Percentiles rank a stretch among this genome's conserved stretches.
phyloP scores from a whole-genome alignment of 2,329 filamentous ascomycete genomes.

The Neofusicoccum laricinum region DNA sequence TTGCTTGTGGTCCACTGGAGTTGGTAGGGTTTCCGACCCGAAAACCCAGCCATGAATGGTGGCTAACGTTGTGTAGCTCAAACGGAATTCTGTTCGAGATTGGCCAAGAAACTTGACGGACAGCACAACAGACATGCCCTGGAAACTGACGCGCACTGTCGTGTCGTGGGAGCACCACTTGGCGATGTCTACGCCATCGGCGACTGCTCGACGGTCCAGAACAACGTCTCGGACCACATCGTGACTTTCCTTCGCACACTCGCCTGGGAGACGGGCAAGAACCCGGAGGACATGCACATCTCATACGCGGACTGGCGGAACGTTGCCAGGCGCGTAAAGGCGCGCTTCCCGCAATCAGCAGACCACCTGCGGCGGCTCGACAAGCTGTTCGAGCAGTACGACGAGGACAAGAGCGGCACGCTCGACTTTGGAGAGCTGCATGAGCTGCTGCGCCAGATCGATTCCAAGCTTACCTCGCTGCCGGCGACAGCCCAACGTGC shows the following conservation, averaged over 20 bases:
- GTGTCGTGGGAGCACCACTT: slow-evolving; percentile 80
- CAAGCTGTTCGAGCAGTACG: slow-evolving; percentile 85
- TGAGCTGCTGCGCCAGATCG: slow-evolving; percentile 87
- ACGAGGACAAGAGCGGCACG: slow-evolving; percentile 88
- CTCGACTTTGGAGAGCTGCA: slow-evolving; percentile 90
- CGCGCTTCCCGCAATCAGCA: slow-evolving; percentile 85
- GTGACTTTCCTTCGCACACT: slow-evolving; percentile 84
- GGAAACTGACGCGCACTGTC: slow-evolving; percentile 91
- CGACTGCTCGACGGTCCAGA: slow-evolving; percentile 94
- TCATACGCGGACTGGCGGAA: slow-evolving; percentile 84
- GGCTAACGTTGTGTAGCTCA: slow-evolving; percentile 50
- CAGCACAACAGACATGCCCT: slow-evolving; percentile 90
- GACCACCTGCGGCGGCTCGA: slow-evolving; percentile 86
- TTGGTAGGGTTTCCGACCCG: slow-evolving; percentile 46
- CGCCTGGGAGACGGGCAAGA: slow-evolving; percentile 87
- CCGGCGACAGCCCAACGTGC: slow-evolving; percentile 95
- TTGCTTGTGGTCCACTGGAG: slow-evolving; percentile 96
- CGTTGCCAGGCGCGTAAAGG: slow-evolving; percentile 79
- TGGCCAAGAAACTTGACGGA: slow-evolving; percentile 71
- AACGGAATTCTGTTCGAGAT: slow-evolving; percentile 71
- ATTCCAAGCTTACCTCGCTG: slow-evolving; percentile 88
- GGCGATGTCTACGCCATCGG: slow-evolving; percentile 97
- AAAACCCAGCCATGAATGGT: not conserved
- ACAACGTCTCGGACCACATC: slow-evolving; percentile 91
- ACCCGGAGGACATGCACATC: slow-evolving; percentile 83